Conservation (phyloP, 2,329 filamentous ascomycete genomes). For the Penicillium hordei region DNA sequence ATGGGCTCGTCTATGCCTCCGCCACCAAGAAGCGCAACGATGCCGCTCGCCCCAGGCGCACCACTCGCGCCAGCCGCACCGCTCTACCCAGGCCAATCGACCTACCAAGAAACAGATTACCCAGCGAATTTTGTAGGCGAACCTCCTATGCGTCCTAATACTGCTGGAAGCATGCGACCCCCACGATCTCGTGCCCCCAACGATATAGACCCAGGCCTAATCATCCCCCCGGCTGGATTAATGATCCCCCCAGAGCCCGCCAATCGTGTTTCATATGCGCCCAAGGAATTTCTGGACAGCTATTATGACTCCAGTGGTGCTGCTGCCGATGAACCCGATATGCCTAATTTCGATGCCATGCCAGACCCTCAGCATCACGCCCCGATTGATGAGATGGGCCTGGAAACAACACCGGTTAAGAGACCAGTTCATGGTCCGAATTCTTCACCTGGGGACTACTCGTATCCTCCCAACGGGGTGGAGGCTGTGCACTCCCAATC, state of each 20-base stretch:
- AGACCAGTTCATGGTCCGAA: constrained; percentile 24
- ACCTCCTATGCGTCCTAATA: constrained; percentile 28
- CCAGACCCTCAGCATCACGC: constrained; percentile 35
- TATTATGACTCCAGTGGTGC: constrained; percentile 53
- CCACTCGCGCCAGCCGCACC: constrained; percentile 14
- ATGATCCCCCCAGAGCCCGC: constrained; percentile 24
- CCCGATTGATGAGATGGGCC: constrained; percentile 36
- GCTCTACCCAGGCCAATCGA: constrained; percentile 37
- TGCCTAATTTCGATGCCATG: constrained; percentile 64
- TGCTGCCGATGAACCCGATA: constrained; percentile 50
- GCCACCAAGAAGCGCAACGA: constrained; percentile 39
- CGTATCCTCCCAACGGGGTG: constrained; percentile 35
- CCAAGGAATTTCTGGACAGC: constrained; percentile 49
- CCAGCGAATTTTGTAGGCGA: constrained; percentile 15
- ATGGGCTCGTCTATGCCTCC: constrained; percentile 31
- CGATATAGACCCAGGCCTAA: constrained; percentile 23
- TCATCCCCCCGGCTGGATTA: constrained; percentile 14
- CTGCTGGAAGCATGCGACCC: constrained; percentile 27
- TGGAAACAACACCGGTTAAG: constrained; percentile 33
- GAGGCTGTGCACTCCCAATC: constrained; percentile 42
- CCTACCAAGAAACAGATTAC: constrained; percentile 34
- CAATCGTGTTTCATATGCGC: constrained; percentile 27
- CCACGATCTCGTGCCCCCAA: constrained; percentile 25
- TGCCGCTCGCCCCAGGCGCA: constrained; percentile 28
- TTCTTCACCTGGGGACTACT: constrained; percentile 31